A percentile compares a stretch with the other conserved stretches of the same genome.
Evolutionary conservation across 116 monocot species (phyloP).

Genomic region (Cymodocea nodosa): DNA sequence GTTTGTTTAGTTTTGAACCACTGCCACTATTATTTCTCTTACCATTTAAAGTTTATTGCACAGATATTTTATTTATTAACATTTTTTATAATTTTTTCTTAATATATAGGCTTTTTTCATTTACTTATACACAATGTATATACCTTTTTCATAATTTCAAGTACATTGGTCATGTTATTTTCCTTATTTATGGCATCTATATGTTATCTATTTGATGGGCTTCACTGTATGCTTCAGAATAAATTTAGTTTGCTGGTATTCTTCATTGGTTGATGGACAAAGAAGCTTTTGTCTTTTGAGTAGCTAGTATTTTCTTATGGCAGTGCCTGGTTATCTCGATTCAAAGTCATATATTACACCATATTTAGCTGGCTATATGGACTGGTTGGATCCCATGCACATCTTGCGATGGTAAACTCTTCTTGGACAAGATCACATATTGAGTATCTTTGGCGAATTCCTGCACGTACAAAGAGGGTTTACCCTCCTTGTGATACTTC

Average conservation of each 20-base stretch:
- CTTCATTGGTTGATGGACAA: slow-evolving; percentile 1
- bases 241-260: background rate
- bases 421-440: slow-evolving; percentile 94
- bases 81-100: too few relatives aligned
- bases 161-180: too few relatives aligned
- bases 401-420: slow-evolving; percentile 91
- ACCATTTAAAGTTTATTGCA: too few relatives aligned
- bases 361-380: slow-evolving; percentile 89
- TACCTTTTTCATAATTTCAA: too few relatives aligned
- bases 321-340: slow-evolving; percentile 75
- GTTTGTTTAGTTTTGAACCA: too few relatives aligned
- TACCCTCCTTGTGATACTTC: slow-evolving; percentile 99
- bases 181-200: too few relatives aligned
- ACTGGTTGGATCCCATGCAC: slow-evolving; percentile 68
- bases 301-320: slow-evolving; percentile 21
- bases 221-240: background rate
- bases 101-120: too few relatives aligned
- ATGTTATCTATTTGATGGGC: too few relatives aligned
- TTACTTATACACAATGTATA: too few relatives aligned
- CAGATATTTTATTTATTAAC: too few relatives aligned
- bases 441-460: slow-evolving; percentile 76
- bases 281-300: background rate
- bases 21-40: too few relatives aligned
- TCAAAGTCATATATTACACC: slow-evolving; percentile 73
- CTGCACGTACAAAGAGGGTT: slow-evolving; percentile 56